Evolutionary conservation across 805 yeast genomes (phyloP), one percentile per base, ranked within the genome.

Genomic region (Suhomyces sp.): DNA sequence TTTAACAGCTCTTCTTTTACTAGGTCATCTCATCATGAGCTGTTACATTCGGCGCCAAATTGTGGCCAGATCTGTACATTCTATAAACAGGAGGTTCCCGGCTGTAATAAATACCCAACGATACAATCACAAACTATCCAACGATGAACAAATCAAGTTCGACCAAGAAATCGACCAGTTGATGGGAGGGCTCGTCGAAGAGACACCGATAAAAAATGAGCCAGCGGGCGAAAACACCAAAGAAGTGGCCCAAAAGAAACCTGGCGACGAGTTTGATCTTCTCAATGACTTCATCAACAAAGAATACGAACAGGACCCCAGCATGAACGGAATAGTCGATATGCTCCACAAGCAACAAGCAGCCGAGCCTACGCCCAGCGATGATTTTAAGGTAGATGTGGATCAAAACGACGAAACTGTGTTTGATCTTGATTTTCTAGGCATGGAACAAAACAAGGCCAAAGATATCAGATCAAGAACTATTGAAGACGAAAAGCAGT

Each of bases 401-500:
- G 60, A 61, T 17, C 58, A 58, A 26, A 53, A 47, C 17, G 58
- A 59, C 24, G 61, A 60, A 40, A 54, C 54, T 8, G 48, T 53
- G 7, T 54, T 58, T 49, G 60, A 57, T 7, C 36, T 55, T 19
- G 57, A 57, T 22, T 54, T 58, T 46, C 48, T 56, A 10, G 51
- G 51, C 10, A 41, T 42, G 24, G 47, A 48, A 10, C 22, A 24
- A 23, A 38, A 7, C 22, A 24, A 22, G 23, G 29, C 13, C 23
- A 42, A 31, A 27, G 41, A n/a, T 17, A 17, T 4, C 13, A 10
- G 24, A 12, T 17, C 42, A 8, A 54, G 57, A 29, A 48, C 57
- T 23, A 51, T 59, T 7, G 55, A 62, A 17, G 64, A 63, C 29
- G 70, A 66, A 51, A 61, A 57, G 47, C 54, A 54, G 48, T 52